Evolutionary conservation across 352 stramenopile genomes (phyloP).

Genomic region (Phytophthora lateralis): DNA sequence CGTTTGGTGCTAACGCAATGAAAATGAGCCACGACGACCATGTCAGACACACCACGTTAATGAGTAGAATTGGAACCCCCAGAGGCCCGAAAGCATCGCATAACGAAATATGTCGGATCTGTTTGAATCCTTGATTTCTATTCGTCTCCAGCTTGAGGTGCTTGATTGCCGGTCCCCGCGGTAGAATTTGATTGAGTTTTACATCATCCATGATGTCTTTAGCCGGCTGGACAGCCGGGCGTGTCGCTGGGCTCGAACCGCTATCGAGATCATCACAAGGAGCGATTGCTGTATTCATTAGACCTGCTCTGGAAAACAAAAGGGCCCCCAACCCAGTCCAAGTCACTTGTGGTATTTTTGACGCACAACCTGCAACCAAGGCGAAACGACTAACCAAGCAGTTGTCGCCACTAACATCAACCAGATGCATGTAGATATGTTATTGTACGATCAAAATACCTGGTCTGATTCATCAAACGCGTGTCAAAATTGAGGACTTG

Average conservation of each 20-base stretch:
- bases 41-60: conserved; percentile 10
- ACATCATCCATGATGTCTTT: background rate
- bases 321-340: too few relatives aligned
- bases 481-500: too few relatives aligned
- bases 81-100: conserved; percentile 15
- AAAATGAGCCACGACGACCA: conserved; percentile 31
- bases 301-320: background rate
- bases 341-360: too few relatives aligned
- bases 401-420: too few relatives aligned
- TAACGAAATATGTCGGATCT: conserved; percentile 1
- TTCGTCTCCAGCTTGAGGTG: conserved; percentile 1
- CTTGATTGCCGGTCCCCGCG: conserved; percentile 1
- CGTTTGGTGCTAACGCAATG: conserved; percentile 21
- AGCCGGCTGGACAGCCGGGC: background rate
- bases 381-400: too few relatives aligned
- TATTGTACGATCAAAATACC: too few relatives aligned
- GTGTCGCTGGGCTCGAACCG: background rate
- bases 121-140: background rate
- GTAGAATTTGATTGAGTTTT: conserved; percentile 15
- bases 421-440: too few relatives aligned
- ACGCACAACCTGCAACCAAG: too few relatives aligned
- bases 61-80: conserved; percentile 17
- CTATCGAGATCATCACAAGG: background rate
- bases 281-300: background rate
- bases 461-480: too few relatives aligned